Percentiles rank a stretch among this genome's conserved stretches.
Evolutionary conservation across 495 filamentous ascomycete genomes (phyloP).

Genomic region (Glarea lozoyensis): DNA sequence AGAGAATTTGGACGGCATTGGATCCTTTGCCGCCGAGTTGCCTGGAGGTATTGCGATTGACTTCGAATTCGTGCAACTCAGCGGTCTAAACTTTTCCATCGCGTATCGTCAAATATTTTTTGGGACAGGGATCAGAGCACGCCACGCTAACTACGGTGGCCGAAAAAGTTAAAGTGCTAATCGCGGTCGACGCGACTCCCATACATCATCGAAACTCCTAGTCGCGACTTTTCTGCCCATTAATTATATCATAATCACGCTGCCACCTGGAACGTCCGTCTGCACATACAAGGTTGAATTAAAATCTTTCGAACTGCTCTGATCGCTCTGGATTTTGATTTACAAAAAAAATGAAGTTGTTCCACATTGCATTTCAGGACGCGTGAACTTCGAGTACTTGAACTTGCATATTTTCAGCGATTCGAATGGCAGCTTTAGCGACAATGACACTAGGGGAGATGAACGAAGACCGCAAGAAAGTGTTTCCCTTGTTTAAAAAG

Average conservation of each 20-base stretch:
- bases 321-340: too few species aligned
- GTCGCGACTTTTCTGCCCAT: background rate
- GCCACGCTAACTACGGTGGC: constrained; percentile 12
- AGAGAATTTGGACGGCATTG: constrained; percentile 44
- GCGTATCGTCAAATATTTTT: constrained; percentile 12
- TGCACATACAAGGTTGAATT: too few species aligned
- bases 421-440: constrained; percentile 17
- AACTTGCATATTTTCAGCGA: background rate
- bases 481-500: constrained; percentile 21
- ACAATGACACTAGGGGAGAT: constrained; percentile 18
- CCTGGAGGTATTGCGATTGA: background rate
- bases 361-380: too few species aligned
- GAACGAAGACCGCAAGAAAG: constrained; percentile 13
- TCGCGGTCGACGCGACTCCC: constrained; percentile 3
- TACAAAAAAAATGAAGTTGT: too few species aligned
- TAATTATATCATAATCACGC: too few species aligned
- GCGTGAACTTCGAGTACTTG: constrained; percentile 11
- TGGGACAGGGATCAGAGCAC: background rate
- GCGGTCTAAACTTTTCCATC: background rate
- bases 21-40: too few species aligned
- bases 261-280: too few species aligned
- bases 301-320: too few species aligned
- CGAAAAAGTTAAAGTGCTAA: background rate
- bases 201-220: background rate
- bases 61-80: constrained; percentile 1